Conservation (phyloP, 768 basidiomycete genomes). For the Russula sp. region DNA sequence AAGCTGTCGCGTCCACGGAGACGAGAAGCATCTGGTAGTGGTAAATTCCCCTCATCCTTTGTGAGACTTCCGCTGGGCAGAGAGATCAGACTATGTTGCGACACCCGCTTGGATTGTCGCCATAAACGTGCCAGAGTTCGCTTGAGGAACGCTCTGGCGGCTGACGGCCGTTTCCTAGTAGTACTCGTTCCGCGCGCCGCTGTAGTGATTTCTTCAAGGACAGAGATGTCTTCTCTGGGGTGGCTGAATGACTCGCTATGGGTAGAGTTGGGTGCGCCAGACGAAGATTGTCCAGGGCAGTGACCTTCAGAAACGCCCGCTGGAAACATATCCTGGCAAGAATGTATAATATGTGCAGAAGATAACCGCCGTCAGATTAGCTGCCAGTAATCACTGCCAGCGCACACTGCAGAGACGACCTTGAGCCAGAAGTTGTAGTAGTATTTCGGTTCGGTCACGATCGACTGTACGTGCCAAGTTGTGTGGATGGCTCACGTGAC, state of each 20-base stretch:
- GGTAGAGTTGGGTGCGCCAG: neutral
- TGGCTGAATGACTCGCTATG: neutral
- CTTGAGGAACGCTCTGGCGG: conserved; percentile 4
- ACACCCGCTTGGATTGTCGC: neutral
- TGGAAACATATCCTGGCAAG: neutral
- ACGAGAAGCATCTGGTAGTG: neutral
- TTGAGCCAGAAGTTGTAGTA: neutral
- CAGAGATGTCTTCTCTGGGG: neutral
- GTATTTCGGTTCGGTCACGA: neutral
- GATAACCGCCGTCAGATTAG: neutral
- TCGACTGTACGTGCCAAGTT: no score
- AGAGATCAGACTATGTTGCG: neutral
- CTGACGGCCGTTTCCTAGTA: neutral
- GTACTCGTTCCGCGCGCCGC: neutral
- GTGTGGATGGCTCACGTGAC: no score
- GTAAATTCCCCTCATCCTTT: neutral
- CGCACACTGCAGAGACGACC: neutral
- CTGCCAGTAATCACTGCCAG: neutral
- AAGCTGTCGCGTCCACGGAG: neutral
- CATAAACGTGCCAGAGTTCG: conserved; percentile 8
- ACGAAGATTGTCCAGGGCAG: neutral
- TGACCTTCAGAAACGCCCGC: neutral
- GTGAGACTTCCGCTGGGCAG: neutral
- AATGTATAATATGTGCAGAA: neutral
- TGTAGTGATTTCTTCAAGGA: neutral